These are phyloP conservation scores for Pseudogymnoascus sp. DNA, from an alignment of 2,329 filamentous ascomycete species.

Conservation along the genomic window DNA sequence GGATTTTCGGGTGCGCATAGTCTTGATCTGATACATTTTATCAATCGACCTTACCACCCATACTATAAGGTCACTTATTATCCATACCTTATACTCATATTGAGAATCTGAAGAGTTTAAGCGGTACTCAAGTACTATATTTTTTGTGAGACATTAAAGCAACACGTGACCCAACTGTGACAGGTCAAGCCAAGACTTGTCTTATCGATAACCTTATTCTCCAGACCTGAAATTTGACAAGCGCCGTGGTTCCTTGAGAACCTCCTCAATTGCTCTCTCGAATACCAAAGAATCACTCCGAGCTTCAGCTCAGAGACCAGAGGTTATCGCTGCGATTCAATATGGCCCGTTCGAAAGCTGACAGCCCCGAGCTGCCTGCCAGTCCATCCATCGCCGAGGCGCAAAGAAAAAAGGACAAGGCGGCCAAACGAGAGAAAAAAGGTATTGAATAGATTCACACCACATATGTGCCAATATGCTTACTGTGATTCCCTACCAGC, in stretches of 20 bases:
- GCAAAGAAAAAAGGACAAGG: not conserved
- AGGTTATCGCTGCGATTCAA: not conserved
- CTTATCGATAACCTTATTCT: slow-evolving; percentile 7
- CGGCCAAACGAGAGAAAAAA: slow-evolving; percentile 6
- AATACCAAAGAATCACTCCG: not conserved
- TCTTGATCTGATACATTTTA: not conserved
- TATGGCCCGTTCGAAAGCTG: not conserved
- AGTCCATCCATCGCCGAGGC: not conserved
- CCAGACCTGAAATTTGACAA: not conserved
- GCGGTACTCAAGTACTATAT: not conserved
- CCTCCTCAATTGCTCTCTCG: not conserved
- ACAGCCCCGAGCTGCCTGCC: not conserved
- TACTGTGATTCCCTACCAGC: not conserved
- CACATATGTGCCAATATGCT: not conserved
- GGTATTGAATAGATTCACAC: not conserved
- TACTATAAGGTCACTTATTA: not conserved
- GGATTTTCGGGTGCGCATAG: not conserved
- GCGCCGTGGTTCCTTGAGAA: not conserved
- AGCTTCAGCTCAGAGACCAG: not conserved
- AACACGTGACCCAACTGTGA: not conserved
- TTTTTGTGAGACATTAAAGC: not conserved
- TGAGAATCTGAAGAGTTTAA: not conserved
- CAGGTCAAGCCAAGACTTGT: not conserved
- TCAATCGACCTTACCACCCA: not conserved
- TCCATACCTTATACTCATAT: not conserved